Percentiles rank a stretch among this genome's conserved stretches.
phyloP scores from a whole-genome alignment of 768 basidiomycete genomes.

The Pulveroboletus sp. region DNA sequence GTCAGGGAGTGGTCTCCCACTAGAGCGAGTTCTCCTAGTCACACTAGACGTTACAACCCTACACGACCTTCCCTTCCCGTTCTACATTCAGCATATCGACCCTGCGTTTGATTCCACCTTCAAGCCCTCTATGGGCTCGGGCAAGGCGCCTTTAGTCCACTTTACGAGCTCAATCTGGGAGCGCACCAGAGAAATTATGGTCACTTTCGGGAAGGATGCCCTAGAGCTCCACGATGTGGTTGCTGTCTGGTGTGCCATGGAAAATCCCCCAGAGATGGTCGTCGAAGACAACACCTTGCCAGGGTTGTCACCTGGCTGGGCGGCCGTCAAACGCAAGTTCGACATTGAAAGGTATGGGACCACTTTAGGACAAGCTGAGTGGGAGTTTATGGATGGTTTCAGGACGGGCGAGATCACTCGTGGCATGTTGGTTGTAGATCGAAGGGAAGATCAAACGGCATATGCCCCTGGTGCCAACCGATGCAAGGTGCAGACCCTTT shows the following conservation, averaged over 20 bases:
- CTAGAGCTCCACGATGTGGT: conserved; percentile 91
- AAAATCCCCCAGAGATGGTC: conserved; percentile 49
- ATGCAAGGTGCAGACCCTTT: conserved; percentile 56
- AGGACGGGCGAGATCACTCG: conserved; percentile 77
- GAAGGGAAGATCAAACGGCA: conserved; percentile 59
- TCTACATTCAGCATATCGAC: conserved; percentile 58
- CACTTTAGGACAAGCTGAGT: neutral
- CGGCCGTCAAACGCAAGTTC: conserved; percentile 46
- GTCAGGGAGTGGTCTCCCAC: conserved; percentile 45
- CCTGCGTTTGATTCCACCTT: conserved; percentile 48
- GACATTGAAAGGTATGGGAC: conserved; percentile 61
- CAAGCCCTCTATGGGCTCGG: conserved; percentile 41
- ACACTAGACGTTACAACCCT: conserved; percentile 81
- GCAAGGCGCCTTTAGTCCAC: conserved; percentile 60
- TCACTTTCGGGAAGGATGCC: conserved; percentile 74
- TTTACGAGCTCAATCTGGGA: conserved; percentile 80
- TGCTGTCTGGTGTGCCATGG: conserved; percentile 83
- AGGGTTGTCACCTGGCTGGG: conserved; percentile 51
- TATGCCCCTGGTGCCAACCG: conserved; percentile 66
- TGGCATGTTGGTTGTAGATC: conserved; percentile 84
- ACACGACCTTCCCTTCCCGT: conserved; percentile 71
- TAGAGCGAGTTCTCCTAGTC: conserved; percentile 62
- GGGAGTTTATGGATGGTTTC: neutral
- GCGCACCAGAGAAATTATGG: conserved; percentile 70
- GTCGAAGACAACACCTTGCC: conserved; percentile 23